These are phyloP conservation scores for Testicularia cyperi DNA, from an alignment of 1,284 basidiomycete genomes.

Conservation along the genomic window DNA sequence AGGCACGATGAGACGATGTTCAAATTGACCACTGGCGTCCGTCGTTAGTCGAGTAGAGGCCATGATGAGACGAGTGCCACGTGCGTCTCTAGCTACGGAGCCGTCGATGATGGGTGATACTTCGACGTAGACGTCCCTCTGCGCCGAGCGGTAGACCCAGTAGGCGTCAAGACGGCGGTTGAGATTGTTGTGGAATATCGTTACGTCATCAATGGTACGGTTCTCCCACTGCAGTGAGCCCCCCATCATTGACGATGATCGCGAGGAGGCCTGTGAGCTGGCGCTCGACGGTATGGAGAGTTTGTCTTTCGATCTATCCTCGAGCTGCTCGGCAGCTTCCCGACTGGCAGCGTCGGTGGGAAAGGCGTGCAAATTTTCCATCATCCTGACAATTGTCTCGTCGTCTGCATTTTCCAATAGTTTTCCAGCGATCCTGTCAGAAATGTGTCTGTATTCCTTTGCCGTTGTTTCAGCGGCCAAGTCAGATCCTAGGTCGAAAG, in stretches of 20 bases:
- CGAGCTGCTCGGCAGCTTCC: slow-evolving; percentile 7
- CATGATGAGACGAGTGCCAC: slow-evolving; percentile 15
- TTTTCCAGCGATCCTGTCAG: slow-evolving; percentile 29
- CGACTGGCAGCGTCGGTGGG: slow-evolving; percentile 32
- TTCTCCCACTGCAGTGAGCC: slow-evolving; percentile 39
- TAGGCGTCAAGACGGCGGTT: slow-evolving; percentile 36
- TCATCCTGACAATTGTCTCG: slow-evolving; percentile 31
- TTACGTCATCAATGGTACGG: slow-evolving; percentile 39
- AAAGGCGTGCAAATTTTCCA: slow-evolving; percentile 39
- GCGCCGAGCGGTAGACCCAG: slow-evolving; percentile 45
- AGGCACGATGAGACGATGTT: slow-evolving; percentile 27
- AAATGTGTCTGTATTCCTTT: slow-evolving; percentile 2
- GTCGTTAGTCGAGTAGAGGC: slow-evolving; percentile 31
- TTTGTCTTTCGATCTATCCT: neutral
- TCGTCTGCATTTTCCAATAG: slow-evolving; percentile 35
- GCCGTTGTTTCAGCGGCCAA: neutral
- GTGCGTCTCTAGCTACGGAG: slow-evolving; percentile 6
- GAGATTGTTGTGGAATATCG: slow-evolving; percentile 38
- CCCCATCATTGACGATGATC: slow-evolving; percentile 2
- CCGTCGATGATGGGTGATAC: slow-evolving; percentile 35
- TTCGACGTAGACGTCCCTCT: slow-evolving; percentile 39
- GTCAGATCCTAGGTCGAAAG: slow-evolving; percentile 10
- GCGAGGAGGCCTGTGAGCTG: neutral
- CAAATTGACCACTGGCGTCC: slow-evolving; percentile 23
- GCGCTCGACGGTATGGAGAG: neutral